These are phyloP conservation scores for Ophiostoma sp. DNA, from an alignment of 2,329 filamentous ascomycete genomes.

Conservation along the genomic window DNA sequence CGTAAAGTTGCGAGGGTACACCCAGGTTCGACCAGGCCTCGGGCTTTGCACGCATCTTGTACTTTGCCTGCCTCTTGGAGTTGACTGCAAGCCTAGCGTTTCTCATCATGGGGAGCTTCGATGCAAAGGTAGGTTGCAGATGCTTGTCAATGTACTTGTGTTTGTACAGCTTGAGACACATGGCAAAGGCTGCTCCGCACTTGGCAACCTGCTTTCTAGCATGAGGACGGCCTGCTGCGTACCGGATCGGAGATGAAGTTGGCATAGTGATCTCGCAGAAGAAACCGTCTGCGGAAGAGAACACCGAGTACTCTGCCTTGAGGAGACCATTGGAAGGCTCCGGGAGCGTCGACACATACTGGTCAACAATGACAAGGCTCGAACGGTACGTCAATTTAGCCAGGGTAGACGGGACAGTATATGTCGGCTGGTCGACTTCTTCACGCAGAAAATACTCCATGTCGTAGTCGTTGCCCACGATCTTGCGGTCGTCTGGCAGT, in stretches of 20 bases:
- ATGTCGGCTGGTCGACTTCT: slow-evolving; percentile 46
- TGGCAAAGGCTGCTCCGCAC: slow-evolving; percentile 80
- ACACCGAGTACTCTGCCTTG: slow-evolving; percentile 57
- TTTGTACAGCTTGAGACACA: slow-evolving; percentile 64
- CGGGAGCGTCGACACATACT: slow-evolving; percentile 66
- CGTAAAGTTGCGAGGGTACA: slow-evolving; percentile 50
- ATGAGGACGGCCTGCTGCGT: slow-evolving; percentile 57
- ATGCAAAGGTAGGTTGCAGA: slow-evolving; percentile 67
- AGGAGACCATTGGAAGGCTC: slow-evolving; percentile 36
- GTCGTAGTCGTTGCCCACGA: slow-evolving; percentile 55
- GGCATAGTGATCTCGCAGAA: slow-evolving; percentile 76
- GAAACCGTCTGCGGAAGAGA: slow-evolving; percentile 47
- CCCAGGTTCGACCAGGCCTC: slow-evolving; percentile 58
- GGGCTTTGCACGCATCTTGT: slow-evolving; percentile 76
- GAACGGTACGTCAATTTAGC: slow-evolving; percentile 74
- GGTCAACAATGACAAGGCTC: slow-evolving; percentile 64
- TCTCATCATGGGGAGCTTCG: slow-evolving; percentile 70
- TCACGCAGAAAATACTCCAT: slow-evolving; percentile 51
- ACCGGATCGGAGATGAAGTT: slow-evolving; percentile 63
- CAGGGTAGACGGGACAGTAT: slow-evolving; percentile 59
- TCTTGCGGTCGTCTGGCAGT: slow-evolving; percentile 67
- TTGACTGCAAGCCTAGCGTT: slow-evolving; percentile 81
- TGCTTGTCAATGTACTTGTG: slow-evolving; percentile 65
- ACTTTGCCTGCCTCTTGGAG: slow-evolving; percentile 66
- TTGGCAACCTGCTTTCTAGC: slow-evolving; percentile 72